phyloP scores from a whole-genome alignment of 1,284 basidiomycete genomes.

The Mycena citricolor region DNA sequence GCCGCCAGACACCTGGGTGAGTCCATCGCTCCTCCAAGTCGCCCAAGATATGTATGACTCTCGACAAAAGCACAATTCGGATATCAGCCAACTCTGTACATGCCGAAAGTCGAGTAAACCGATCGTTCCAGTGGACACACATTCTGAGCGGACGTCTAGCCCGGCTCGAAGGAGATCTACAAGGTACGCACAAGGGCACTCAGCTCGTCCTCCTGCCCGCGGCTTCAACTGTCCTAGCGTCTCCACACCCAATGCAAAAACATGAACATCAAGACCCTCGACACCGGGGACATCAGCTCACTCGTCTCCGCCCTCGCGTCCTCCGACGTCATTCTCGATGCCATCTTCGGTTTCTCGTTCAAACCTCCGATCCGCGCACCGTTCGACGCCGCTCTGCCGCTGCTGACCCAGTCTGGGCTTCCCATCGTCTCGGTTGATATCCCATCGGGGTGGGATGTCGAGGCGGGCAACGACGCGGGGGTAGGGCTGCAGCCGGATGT shows the following conservation, averaged over 20 bases:
- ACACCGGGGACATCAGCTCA: conserved; percentile 42
- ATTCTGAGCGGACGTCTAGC: no score
- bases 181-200: conserved; percentile 42
- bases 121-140: no score
- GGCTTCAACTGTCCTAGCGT: conserved; percentile 44
- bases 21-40: conserved; percentile 23
- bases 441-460: conserved; percentile 95
- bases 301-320: conserved; percentile 55
- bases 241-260: conserved; percentile 87
- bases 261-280: conserved; percentile 60
- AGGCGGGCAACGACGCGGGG: conserved; percentile 63
- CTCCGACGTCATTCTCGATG: conserved; percentile 88
- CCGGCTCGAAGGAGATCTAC: conserved; percentile 88
- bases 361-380: conserved; percentile 84
- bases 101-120: conserved; percentile 76
- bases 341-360: conserved; percentile 98
- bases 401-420: conserved; percentile 62
- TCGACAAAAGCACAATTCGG: conserved; percentile 77
- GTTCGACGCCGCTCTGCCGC: conserved; percentile 75
- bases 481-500: conserved; percentile 73
- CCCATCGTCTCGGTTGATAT: conserved; percentile 94
- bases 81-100: conserved; percentile 82
- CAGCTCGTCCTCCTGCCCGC: background rate
- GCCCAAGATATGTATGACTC: background rate
- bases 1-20: conserved; percentile 91